Percentiles rank a stretch among this genome's conserved stretches.
These are phyloP conservation scores for Theileria orientalis DNA, from an alignment of 169 alveolate species.

Conservation along the genomic window DNA sequence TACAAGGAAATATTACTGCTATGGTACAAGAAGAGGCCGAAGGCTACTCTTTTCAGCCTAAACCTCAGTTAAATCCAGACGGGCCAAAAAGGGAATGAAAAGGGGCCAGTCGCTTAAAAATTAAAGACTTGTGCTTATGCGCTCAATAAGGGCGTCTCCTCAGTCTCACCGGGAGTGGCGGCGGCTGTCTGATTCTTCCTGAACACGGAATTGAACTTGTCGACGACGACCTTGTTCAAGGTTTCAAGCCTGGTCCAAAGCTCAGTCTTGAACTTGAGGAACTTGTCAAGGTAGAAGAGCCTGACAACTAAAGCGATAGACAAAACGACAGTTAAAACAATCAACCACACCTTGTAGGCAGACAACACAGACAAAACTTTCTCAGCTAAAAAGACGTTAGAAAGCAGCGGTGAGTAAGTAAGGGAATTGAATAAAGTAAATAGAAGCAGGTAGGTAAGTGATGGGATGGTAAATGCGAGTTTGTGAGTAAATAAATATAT, in stretches of 20 bases:
- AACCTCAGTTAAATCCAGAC: too few species aligned
- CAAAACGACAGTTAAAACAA: background rate
- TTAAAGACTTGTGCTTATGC: too few species aligned
- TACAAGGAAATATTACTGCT: too few species aligned
- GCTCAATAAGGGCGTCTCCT: constrained; percentile 5
- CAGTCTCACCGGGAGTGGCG: background rate
- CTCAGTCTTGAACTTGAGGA: constrained; percentile 13
- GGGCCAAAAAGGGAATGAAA: too few species aligned
- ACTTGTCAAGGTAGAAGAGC: constrained; percentile 16
- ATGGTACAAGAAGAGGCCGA: too few species aligned
- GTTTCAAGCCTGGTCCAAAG: constrained; percentile 3
- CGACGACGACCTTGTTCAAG: constrained; percentile 13
- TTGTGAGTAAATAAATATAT: background rate
- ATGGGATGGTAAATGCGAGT: too few species aligned
- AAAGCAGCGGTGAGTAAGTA: background rate
- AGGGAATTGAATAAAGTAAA: too few species aligned
- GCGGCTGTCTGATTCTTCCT: background rate
- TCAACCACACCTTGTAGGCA: constrained; percentile 19
- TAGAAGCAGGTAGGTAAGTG: too few species aligned
- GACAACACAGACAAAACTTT: background rate
- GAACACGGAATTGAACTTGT: constrained; percentile 10
- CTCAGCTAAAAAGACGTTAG: background rate
- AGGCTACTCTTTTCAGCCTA: too few species aligned
- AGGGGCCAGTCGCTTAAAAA: too few species aligned
- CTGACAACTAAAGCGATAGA: constrained; percentile 27